Evolutionary conservation across 1,284 basidiomycete species (phyloP).

Genomic region (Pholiota adiposa): DNA sequence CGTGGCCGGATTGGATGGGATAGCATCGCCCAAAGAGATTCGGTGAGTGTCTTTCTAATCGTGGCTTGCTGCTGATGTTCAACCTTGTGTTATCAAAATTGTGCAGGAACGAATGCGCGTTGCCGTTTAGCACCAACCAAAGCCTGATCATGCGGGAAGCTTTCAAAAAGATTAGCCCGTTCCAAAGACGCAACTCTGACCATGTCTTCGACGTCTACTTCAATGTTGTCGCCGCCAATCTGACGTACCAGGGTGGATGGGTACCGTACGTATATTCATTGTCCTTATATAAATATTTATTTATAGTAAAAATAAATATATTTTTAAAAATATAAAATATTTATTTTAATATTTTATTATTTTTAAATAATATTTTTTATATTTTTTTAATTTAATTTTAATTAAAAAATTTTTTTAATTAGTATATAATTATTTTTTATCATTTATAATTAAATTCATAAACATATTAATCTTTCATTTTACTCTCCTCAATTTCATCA

Average conservation of each 20-base stretch:
- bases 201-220: conserved; percentile 41
- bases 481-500: too few species aligned
- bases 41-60: neutral
- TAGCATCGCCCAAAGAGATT: neutral
- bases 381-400: too few species aligned
- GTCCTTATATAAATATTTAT: too few species aligned
- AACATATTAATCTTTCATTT: too few species aligned
- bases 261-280: neutral
- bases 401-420: too few species aligned
- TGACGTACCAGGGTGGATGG: conserved; percentile 41
- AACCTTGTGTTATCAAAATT: neutral
- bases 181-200: neutral
- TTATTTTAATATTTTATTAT: too few species aligned
- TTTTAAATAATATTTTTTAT: too few species aligned
- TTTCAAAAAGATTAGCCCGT: neutral
- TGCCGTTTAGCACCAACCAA: neutral
- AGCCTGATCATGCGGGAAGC: neutral
- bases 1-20: neutral
- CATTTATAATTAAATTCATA: too few species aligned
- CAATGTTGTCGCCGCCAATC: conserved; percentile 46
- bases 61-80: neutral
- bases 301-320: too few species aligned
- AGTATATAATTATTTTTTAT: too few species aligned
- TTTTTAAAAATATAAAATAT: too few species aligned
- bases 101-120: neutral